These are phyloP conservation scores for Trichoderma aggressivum DNA, from an alignment of 2,329 filamentous ascomycete species.

Conservation along the genomic window DNA sequence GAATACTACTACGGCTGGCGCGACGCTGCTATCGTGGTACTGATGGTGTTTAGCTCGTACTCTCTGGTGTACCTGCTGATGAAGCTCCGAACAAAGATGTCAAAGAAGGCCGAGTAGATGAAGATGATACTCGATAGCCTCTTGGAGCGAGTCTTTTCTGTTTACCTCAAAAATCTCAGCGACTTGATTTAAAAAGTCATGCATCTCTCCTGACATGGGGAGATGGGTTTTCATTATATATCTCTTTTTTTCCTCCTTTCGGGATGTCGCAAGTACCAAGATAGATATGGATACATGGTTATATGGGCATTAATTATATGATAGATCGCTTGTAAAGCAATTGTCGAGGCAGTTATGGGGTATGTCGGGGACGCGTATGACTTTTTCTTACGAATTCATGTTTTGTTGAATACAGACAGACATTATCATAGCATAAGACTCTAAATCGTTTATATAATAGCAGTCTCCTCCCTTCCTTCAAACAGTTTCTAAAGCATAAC, in stretches of 20 bases:
- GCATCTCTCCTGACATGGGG: not conserved
- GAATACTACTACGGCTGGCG: constrained; percentile 65
- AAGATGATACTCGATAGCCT: no score
- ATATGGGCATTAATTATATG: not conserved
- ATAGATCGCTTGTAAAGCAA: not conserved
- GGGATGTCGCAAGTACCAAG: not conserved
- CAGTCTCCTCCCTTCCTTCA: no score
- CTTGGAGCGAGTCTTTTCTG: not conserved
- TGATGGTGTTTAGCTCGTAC: constrained; percentile 56
- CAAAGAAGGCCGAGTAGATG: constrained; percentile 43
- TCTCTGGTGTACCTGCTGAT: constrained; percentile 43
- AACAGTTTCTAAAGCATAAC: not conserved
- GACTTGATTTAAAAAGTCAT: not conserved
- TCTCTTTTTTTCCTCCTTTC: not conserved
- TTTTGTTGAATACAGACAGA: not conserved
- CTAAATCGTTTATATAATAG: not conserved
- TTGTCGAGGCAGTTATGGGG: not conserved
- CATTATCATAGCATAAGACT: not conserved
- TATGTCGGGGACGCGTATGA: not conserved
- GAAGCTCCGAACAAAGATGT: constrained; percentile 48
- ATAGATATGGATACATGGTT: not conserved
- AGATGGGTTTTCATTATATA: not conserved
- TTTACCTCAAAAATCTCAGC: not conserved
- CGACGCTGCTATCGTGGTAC: constrained; percentile 56
- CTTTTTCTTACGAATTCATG: not conserved